Evolutionary conservation across 2,329 filamentous ascomycete species (phyloP), one percentile per base, ranked within the genome.

Genomic region (Xylaria sp.): DNA sequence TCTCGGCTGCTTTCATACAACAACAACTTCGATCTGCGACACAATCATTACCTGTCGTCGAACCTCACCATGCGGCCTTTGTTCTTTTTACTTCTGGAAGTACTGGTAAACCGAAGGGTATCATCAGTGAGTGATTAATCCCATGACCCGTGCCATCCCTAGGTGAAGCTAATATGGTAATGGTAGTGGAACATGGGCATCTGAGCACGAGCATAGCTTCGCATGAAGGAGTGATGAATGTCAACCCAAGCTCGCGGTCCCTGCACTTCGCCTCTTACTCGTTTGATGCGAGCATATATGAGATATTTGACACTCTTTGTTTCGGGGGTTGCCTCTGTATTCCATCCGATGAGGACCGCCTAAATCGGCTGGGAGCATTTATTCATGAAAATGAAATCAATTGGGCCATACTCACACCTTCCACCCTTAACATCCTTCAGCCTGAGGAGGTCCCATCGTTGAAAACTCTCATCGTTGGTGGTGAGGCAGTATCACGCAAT

Each of bases 31-130:
- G 12, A 13, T 18, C 15, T 18, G 15, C 15, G 51, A 12, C 3
- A 18, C 25, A 15, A 34, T 13, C 7, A 18, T 32, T 65, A 13
- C 63, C 63, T 13, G 25, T 6, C 1, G 63, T 66, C 28, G 3
- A 37, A 28, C 51, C 58, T 41, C 23, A 39, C 48, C 8, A 63
- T 20, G 57, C 63, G 15, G 60, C 66, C n/a, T 74, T 74, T 41
- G 82, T 85, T 71, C 83, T 85, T 75, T 85, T 85, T 73, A 86
- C 84, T 32, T 64, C 83, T 13, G 84, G 84, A 20, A 85, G 83
- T 32, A 86, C 84, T 0, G 84, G 84, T 9, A 78, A 77, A 28
- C 84, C 84, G 4, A 86, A 86, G 76, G 84, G 84, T 52, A 82
- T 85, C 23, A 79, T 84, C 48, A 68, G 39, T 44, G 15, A 44